These are phyloP conservation scores for Colletotrichum siamense DNA, from an alignment of 2,329 filamentous ascomycete species.

Conservation along the genomic window DNA sequence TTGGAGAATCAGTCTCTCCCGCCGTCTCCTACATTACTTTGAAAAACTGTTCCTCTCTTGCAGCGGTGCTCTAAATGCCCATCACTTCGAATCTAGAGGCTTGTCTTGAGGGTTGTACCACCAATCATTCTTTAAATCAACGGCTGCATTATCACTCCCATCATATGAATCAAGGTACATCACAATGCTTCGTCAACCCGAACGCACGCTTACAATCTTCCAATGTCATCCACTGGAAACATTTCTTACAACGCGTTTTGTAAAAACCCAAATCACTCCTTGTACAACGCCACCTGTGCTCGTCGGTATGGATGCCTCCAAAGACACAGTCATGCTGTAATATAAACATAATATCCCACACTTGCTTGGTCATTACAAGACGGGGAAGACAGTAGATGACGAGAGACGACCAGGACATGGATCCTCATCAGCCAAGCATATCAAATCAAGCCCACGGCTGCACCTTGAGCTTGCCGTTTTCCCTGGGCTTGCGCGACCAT, in stretches of 20 bases:
- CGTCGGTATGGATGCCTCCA: neutral
- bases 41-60: no score
- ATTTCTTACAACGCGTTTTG: neutral
- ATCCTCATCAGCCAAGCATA: neutral
- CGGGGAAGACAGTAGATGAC: neutral
- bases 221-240: neutral
- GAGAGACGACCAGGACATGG: neutral
- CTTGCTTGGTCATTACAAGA: neutral
- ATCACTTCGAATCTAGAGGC: neutral
- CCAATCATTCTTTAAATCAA: neutral
- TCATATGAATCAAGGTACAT: neutral
- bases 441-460: neutral
- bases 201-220: neutral
- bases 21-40: no score
- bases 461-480: slow-evolving; percentile 42
- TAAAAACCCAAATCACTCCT: neutral
- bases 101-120: neutral
- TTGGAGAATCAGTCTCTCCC: neutral
- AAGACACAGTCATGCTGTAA: slow-evolving; percentile 8
- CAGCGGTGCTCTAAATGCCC: no score
- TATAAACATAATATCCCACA: slow-evolving; percentile 7
- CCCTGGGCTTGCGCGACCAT: slow-evolving; percentile 75
- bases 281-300: slow-evolving; percentile 6
- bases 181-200: neutral
- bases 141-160: neutral